Evolutionary conservation across 768 basidiomycete genomes (phyloP).

Genomic region (Glaciozyma martinii): DNA sequence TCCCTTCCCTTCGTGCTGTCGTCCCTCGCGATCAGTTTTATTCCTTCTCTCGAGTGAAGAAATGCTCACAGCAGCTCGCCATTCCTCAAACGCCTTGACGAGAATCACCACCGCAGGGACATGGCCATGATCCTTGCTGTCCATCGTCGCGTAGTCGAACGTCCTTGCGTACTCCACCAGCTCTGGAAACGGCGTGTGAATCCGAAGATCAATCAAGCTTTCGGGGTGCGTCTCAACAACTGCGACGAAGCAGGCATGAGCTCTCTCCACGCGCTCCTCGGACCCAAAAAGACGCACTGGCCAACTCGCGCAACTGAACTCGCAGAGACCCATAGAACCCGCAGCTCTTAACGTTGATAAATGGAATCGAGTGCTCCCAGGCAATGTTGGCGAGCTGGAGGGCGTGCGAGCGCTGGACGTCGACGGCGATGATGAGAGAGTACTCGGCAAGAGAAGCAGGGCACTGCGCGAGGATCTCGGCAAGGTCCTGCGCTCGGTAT

Average conservation of each 20-base stretch:
- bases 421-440: slow-evolving; percentile 76
- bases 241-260: slow-evolving; percentile 39
- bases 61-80: slow-evolving; percentile 60
- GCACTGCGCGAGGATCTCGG: slow-evolving; percentile 50
- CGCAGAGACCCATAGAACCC: slow-evolving; percentile 85
- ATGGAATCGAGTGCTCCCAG: slow-evolving; percentile 44
- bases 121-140: slow-evolving; percentile 80
- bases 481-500: slow-evolving; percentile 41
- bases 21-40: background rate
- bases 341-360: slow-evolving; percentile 70
- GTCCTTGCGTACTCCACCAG: slow-evolving; percentile 62
- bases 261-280: background rate
- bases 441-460: slow-evolving; percentile 52
- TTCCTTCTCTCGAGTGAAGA: background rate
- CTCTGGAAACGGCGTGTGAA: slow-evolving; percentile 79
- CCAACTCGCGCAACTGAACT: slow-evolving; percentile 78
- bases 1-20: slow-evolving; percentile 57
- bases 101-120: slow-evolving; percentile 84
- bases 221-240: slow-evolving; percentile 78
- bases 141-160: slow-evolving; percentile 67
- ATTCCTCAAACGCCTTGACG: slow-evolving; percentile 68
- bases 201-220: slow-evolving; percentile 58
- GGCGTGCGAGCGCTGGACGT: slow-evolving; percentile 54
- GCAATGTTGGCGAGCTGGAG: slow-evolving; percentile 46
- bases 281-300: slow-evolving; percentile 46